Evolutionary conservation across 371 early-diverging fungal species (phyloP).

Genomic region (Lichtheimia hyalospora): DNA sequence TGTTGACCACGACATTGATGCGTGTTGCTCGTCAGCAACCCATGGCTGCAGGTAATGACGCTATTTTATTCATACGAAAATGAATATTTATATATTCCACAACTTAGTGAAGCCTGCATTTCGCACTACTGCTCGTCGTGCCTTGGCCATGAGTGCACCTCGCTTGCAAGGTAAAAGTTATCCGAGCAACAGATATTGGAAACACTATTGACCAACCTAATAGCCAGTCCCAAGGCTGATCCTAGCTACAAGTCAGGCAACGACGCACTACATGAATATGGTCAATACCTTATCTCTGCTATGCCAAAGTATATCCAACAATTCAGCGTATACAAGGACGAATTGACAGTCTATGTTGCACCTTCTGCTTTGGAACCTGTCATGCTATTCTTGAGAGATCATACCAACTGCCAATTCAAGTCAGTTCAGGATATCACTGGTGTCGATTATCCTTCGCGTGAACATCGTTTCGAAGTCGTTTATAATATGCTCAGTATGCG

Average conservation of each 20-base stretch:
- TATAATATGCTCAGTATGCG: conserved; percentile 89
- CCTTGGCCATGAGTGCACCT: conserved; percentile 26
- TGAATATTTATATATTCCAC: neutral
- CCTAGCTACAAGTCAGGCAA: conserved; percentile 53
- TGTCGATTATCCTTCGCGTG: conserved; percentile 89
- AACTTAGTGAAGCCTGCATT: conserved; percentile 23
- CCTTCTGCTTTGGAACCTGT: conserved; percentile 80
- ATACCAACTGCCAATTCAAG: conserved; percentile 91
- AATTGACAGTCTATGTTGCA: conserved; percentile 90
- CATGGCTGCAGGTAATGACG: conserved; percentile 26
- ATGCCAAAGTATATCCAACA: conserved; percentile 97
- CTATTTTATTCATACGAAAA: no score
- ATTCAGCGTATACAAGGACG: conserved; percentile 96
- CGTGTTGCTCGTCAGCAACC: conserved; percentile 33
- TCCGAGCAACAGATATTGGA: neutral
- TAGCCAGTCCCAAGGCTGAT: conserved; percentile 27
- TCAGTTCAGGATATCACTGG: conserved; percentile 87
- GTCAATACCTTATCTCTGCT: conserved; percentile 82
- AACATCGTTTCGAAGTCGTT: conserved; percentile 95
- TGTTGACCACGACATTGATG: conserved; percentile 29
- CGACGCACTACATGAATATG: conserved; percentile 77
- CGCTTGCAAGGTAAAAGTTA: conserved; percentile 31
- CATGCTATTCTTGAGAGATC: conserved; percentile 90
- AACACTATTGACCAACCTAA: neutral
- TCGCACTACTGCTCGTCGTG: conserved; percentile 25